Conservation (phyloP, 768 basidiomycete species). For the Leccinellum albellum region DNA sequence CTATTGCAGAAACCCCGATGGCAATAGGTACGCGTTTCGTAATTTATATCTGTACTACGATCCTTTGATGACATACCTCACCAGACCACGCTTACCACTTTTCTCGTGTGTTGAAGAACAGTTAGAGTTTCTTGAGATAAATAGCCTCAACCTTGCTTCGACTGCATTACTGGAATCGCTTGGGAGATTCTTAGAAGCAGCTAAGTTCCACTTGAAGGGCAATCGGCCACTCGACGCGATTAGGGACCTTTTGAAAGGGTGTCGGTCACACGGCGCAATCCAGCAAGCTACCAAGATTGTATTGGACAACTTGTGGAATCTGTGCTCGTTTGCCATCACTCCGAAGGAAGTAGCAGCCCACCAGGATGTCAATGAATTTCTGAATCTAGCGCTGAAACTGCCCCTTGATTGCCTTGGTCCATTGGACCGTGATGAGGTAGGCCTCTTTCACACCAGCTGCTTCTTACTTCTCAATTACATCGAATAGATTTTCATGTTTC, state of each 20-base stretch:
- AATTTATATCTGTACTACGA: neutral
- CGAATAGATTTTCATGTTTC: slow-evolving; percentile 30
- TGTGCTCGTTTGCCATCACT: slow-evolving; percentile 39
- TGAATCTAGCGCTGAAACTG: slow-evolving; percentile 22
- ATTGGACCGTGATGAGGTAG: slow-evolving; percentile 10
- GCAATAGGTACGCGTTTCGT: slow-evolving; percentile 14
- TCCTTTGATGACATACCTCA: neutral
- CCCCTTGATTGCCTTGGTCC: slow-evolving; percentile 9
- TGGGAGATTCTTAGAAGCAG: slow-evolving; percentile 46
- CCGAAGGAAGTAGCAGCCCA: neutral
- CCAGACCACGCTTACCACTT: slow-evolving; percentile 46
- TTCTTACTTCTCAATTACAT: neutral
- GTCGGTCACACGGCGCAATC: slow-evolving; percentile 22
- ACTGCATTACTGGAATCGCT: slow-evolving; percentile 42
- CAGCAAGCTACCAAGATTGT: slow-evolving; percentile 37
- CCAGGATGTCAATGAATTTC: slow-evolving; percentile 11
- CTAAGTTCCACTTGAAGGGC: slow-evolving; percentile 46
- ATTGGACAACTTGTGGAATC: slow-evolving; percentile 46
- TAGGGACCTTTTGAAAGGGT: slow-evolving; percentile 38
- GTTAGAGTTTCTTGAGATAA: slow-evolving; percentile 53
- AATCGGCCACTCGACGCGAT: slow-evolving; percentile 48
- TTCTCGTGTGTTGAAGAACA: slow-evolving; percentile 51
- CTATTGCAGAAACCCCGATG: slow-evolving; percentile 36
- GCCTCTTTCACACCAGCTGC: neutral
- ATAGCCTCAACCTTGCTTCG: slow-evolving; percentile 47